phyloP scores from a whole-genome alignment of 2,329 filamentous ascomycete species.

The Oidium heveae region DNA sequence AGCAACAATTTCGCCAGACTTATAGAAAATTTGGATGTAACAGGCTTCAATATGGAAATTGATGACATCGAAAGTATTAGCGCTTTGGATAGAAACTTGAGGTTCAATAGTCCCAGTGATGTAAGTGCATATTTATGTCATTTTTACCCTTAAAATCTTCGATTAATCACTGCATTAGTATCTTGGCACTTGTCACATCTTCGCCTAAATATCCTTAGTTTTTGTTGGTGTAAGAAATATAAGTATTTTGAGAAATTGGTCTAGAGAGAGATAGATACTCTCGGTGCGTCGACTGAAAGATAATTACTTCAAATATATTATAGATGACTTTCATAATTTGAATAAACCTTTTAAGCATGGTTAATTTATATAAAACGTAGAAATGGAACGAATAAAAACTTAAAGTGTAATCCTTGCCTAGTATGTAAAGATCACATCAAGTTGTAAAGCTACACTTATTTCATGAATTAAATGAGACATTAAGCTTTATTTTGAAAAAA shows the following conservation, averaged over 20 bases:
- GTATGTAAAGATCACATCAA: not conserved
- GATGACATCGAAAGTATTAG: slow-evolving; percentile 42
- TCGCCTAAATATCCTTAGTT: slow-evolving; percentile 17
- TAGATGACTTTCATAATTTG: not conserved
- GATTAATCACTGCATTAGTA: slow-evolving; percentile 13
- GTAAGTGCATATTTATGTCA: slow-evolving; percentile 2
- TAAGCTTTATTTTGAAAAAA: not conserved
- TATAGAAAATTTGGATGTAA: slow-evolving; percentile 40
- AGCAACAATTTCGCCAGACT: slow-evolving; percentile 31
- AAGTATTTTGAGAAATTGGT: not conserved
- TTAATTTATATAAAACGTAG: not conserved
- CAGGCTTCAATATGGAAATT: slow-evolving; percentile 36
- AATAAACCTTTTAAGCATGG: not conserved
- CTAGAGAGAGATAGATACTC: not conserved
- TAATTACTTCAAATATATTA: not conserved
- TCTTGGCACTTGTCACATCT: slow-evolving; percentile 25
- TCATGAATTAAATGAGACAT: not conserved
- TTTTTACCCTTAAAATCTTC: not conserved
- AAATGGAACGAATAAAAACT: not conserved
- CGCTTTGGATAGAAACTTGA: slow-evolving; percentile 35
- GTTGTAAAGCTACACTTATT: not conserved
- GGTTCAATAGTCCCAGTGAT: slow-evolving; percentile 45
- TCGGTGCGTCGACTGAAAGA: not conserved
- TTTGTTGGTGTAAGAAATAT: no score
- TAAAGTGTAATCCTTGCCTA: not conserved